Evolutionary conservation across 2,329 filamentous ascomycete species (phyloP).

Genomic region (Blastomyces parvus): DNA sequence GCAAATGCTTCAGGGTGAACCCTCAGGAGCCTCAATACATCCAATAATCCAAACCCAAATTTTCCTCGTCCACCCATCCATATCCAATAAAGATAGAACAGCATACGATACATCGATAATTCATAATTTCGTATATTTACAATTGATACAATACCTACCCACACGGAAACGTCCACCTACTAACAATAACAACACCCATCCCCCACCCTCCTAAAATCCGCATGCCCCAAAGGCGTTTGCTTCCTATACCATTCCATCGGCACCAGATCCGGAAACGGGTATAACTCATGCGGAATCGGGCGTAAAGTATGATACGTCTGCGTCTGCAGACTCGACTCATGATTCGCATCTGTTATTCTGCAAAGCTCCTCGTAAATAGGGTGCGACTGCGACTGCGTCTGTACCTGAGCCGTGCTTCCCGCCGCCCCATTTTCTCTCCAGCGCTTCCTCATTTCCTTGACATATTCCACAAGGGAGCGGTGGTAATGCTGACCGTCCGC

Average conservation of each 20-base stretch:
- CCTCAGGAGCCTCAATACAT: no score
- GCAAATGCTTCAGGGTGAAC: no score
- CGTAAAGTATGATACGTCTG: conserved; percentile 1
- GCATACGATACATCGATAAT: background rate
- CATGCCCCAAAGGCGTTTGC: background rate
- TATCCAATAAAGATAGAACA: background rate
- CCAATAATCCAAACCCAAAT: no score
- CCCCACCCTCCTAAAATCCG: background rate
- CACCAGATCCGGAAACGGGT: background rate
- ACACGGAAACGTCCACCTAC: no score
- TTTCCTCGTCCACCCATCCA: no score
- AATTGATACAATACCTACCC: no score
- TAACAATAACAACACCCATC: background rate
- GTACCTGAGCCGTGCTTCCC: background rate
- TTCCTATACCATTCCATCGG: background rate
- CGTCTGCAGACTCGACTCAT: background rate
- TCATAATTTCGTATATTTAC: background rate
- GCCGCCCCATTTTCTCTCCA: background rate
- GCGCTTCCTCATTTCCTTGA: background rate
- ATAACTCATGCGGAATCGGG: background rate
- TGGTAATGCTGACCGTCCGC: background rate
- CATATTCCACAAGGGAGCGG: background rate
- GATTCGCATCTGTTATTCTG: background rate
- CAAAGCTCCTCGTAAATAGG: background rate
- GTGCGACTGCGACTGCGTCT: background rate